These are phyloP conservation scores for Beta macrorhiza DNA, from an alignment of 179 eudicot genomes.

Conservation along the genomic window DNA sequence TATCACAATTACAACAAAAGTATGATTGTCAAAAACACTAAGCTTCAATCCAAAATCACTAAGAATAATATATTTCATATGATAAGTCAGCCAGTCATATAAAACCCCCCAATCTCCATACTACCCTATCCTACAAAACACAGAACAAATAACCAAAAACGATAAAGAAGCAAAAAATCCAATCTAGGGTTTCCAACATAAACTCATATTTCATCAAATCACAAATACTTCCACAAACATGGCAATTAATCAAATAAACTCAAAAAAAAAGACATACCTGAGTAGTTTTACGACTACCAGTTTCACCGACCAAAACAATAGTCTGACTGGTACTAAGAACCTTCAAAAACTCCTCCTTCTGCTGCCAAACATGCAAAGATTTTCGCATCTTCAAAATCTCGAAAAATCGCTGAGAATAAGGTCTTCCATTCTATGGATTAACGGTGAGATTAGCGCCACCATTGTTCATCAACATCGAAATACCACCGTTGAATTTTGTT, in stretches of 20 bases:
- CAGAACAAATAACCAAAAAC: background rate
- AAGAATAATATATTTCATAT: background rate
- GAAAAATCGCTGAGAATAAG: no score
- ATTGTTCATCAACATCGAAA: no score
- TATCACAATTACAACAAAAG: background rate
- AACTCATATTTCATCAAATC: background rate
- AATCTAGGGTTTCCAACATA: background rate
- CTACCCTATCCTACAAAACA: background rate
- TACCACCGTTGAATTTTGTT: no score
- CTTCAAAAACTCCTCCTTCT: no score
- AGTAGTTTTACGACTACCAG: no score
- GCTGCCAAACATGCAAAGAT: no score
- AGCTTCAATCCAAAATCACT: background rate
- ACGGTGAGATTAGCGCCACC: no score
- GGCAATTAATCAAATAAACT: background rate
- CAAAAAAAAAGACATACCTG: background rate
- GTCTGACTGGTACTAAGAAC: no score
- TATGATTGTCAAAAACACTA: background rate
- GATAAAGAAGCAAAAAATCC: background rate
- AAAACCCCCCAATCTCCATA: background rate
- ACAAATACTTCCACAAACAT: background rate
- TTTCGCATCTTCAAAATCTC: no score
- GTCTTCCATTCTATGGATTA: no score
- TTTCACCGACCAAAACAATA: no score
- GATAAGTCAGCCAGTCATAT: background rate